Percentiles rank a stretch among this genome's conserved stretches.
phyloP scores from a whole-genome alignment of 1,284 basidiomycete genomes.

The Malassezia restricta region DNA sequence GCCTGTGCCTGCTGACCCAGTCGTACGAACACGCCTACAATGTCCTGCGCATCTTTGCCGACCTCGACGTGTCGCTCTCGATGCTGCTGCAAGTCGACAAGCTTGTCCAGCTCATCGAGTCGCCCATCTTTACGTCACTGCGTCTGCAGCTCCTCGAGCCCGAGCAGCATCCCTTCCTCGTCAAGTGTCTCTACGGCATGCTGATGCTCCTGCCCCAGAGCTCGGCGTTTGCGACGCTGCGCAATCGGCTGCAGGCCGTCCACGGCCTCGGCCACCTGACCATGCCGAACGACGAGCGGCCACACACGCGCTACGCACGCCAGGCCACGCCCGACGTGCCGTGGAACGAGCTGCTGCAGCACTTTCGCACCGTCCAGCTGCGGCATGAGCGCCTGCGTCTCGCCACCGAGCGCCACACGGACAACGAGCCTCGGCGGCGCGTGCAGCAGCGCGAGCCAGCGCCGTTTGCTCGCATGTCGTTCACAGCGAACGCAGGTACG shows the following conservation, averaged over 20 bases:
- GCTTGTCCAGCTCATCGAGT: slow-evolving; percentile 92
- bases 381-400: slow-evolving; percentile 29
- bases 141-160: slow-evolving; percentile 92
- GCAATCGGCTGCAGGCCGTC: slow-evolving; percentile 85
- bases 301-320: background rate
- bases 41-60: slow-evolving; percentile 83
- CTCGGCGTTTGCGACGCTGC: slow-evolving; percentile 83
- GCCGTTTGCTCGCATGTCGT: no score
- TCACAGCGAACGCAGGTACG: slow-evolving; percentile 19
- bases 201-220: slow-evolving; percentile 96
- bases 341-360: slow-evolving; percentile 38
- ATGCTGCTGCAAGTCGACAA: slow-evolving; percentile 95
- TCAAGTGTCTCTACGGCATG: slow-evolving; percentile 93
- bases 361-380: slow-evolving; percentile 37
- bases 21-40: slow-evolving; percentile 98
- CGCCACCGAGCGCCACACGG: slow-evolving; percentile 13
- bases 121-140: slow-evolving; percentile 95
- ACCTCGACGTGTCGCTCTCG: slow-evolving; percentile 85
- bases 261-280: slow-evolving; percentile 77
- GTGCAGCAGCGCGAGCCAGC: background rate
- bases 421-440: background rate
- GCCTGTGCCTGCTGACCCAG: slow-evolving; percentile 86
- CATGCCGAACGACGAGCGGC: slow-evolving; percentile 56
- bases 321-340: slow-evolving; percentile 21
- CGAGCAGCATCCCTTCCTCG: slow-evolving; percentile 85